Evolutionary conservation across 2,329 filamentous ascomycete species (phyloP), one percentile per base, ranked within the genome.

Genomic region (Monosporascus sp.): DNA sequence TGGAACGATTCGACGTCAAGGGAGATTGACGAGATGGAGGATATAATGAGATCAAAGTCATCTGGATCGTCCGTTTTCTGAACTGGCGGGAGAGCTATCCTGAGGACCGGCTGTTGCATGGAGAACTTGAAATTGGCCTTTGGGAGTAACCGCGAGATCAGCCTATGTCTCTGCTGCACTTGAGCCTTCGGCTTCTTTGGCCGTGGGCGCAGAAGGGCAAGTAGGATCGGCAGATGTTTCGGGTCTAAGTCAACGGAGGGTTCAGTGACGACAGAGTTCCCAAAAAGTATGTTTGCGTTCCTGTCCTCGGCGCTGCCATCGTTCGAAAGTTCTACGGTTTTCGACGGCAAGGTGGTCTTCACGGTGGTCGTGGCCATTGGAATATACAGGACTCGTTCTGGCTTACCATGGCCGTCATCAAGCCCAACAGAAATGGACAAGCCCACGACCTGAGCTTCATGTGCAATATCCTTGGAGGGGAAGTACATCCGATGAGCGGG

Each of bases 401-500:
- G 87, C 62, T 89, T 88, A 8, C 88, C 89, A 27, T 87, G 83
- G n/a, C 90, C 90, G 67, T 97, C 91, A 64, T 97, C 92, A 37
- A 99, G 78, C 39, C 91, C 94, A 53, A 97, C 80, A 0, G 93
- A 93, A 52, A 99, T 89, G 1, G 94, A 96, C 41, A 99, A 84
- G 3, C 92, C 94, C 18, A 93, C 94, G 22, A 94, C 81, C 37
- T 99, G 79, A 11, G 92, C 94, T 75, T 99, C 93, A 69, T 99
- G 94, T 14, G 94, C 94, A 64, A 97, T 86, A 67, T 97, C 94
- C 57, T 90, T 87, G 22, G 88, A 85, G 2, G 92, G 89, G 67
- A 99, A 99, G 71, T 99, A 97, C 94, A 97, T 99, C 58, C 94
- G 86, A 76, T 99, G 94, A 0, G 93, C 91, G 1, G 94, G 91